Evolutionary conservation across 2,329 filamentous ascomycete genomes (phyloP).

Genomic region (Aspergillus niger): DNA sequence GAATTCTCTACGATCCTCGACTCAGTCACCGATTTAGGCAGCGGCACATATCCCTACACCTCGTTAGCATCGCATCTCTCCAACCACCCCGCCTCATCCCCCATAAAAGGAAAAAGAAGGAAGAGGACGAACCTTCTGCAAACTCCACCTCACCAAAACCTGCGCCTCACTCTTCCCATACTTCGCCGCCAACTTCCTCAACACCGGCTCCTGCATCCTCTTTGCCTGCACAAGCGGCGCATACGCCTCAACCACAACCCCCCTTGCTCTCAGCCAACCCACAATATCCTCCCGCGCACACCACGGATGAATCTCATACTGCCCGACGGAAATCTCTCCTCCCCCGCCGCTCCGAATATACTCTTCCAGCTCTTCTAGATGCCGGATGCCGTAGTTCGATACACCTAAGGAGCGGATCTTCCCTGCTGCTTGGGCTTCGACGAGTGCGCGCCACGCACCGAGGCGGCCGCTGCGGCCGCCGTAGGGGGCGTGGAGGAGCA

Average conservation of each 20-base stretch:
- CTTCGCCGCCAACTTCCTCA: conserved; percentile 57
- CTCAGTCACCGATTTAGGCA: conserved; percentile 64
- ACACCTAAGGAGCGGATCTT: conserved; percentile 45
- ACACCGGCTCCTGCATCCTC: conserved; percentile 55
- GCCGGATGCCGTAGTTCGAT: conserved; percentile 44
- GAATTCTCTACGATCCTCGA: conserved; percentile 63
- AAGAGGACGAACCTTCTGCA: conserved; percentile 53
- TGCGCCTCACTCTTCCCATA: conserved; percentile 61
- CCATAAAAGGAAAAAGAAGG: too few relatives aligned
- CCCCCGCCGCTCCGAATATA: conserved; percentile 46
- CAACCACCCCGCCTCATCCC: neutral
- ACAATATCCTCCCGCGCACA: conserved; percentile 76
- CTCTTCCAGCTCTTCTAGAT: conserved; percentile 44
- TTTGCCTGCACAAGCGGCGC: conserved; percentile 50
- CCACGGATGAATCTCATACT: conserved; percentile 92
- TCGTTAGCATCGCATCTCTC: neutral
- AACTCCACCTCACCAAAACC: conserved; percentile 62
- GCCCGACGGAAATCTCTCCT: conserved; percentile 77
- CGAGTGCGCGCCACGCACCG: conserved; percentile 44
- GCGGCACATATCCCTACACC: conserved; percentile 58
- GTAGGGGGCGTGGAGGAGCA: conserved; percentile 44
- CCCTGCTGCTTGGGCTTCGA: conserved; percentile 42
- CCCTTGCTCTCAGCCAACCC: conserved; percentile 69
- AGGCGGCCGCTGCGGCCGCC: conserved; percentile 41
- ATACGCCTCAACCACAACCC: conserved; percentile 62